These are phyloP conservation scores for Gaertneriomyces semiglobifer DNA, from an alignment of 192 early-diverging fungal genomes.

Conservation along the genomic window DNA sequence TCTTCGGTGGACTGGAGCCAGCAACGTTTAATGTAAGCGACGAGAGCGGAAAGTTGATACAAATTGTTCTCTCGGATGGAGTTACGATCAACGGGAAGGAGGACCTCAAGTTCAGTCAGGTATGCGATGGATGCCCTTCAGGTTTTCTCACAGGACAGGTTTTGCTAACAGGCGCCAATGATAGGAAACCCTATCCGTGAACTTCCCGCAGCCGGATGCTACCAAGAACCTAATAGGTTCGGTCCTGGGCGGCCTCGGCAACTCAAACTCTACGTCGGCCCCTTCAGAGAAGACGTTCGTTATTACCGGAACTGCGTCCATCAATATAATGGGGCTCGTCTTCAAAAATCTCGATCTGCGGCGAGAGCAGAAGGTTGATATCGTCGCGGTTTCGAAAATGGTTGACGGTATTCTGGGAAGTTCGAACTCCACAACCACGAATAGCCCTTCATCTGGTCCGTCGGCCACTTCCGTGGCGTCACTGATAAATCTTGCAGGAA, in stretches of 20 bases:
- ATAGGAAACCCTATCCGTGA: not conserved
- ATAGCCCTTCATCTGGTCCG: too few relatives aligned
- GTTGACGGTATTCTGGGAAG: not conserved
- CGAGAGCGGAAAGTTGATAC: conserved; percentile 3
- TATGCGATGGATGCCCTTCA: not conserved
- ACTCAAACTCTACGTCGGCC: not conserved
- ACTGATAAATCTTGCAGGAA: too few relatives aligned
- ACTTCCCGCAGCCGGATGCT: not conserved
- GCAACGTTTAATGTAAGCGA: conserved; percentile 8
- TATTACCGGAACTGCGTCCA: conserved; percentile 11
- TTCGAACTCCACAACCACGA: too few relatives aligned
- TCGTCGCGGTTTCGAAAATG: not conserved
- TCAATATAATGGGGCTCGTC: conserved; percentile 14
- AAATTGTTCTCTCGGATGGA: conserved; percentile 7
- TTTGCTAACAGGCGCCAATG: not conserved
- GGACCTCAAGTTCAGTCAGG: conserved; percentile 13
- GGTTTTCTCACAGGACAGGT: not conserved
- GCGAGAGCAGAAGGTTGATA: conserved; percentile 4
- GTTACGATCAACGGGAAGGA: conserved; percentile 15
- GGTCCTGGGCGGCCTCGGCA: not conserved
- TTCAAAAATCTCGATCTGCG: conserved; percentile 18
- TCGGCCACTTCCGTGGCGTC: too few relatives aligned
- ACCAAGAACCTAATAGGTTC: not conserved
- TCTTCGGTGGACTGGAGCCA: conserved; percentile 18
- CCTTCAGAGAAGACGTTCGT: conserved; percentile 2